Evolutionary conservation across 176 grass and related monocot species (phyloP).

Genomic region (Oryza punctata): DNA sequence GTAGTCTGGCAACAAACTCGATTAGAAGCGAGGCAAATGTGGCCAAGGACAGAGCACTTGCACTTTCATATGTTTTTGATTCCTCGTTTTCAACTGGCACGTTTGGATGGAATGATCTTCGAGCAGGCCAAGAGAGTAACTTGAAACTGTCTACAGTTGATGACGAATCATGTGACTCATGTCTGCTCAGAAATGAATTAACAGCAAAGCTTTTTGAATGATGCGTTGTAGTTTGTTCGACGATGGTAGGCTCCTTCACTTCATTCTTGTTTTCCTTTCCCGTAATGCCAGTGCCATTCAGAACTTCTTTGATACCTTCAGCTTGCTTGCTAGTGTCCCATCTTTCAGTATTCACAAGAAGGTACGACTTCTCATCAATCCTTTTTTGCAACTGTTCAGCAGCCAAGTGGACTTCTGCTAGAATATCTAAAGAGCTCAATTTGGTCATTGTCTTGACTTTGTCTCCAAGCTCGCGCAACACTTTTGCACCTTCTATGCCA

Average conservation of each 20-base stretch:
- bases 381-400: slow-evolving; percentile 84
- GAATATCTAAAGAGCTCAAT: slow-evolving; percentile 60
- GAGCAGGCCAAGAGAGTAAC: slow-evolving; percentile 68
- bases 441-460: slow-evolving; percentile 88
- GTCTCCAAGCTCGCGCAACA: slow-evolving; percentile 67
- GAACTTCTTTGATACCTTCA: slow-evolving; percentile 51
- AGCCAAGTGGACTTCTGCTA: slow-evolving; percentile 68
- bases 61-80: slow-evolving; percentile 83
- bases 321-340: slow-evolving; percentile 63
- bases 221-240: slow-evolving; percentile 44
- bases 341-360: slow-evolving; percentile 85
- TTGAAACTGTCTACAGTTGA: slow-evolving; percentile 50
- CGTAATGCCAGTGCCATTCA: slow-evolving; percentile 2
- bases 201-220: slow-evolving; percentile 59
- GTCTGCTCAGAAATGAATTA: slow-evolving; percentile 51
- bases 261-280: slow-evolving; percentile 49
- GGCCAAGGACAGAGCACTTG: slow-evolving; percentile 90
- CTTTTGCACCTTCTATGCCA: slow-evolving; percentile 75
- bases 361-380: slow-evolving; percentile 90
- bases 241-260: slow-evolving; percentile 41
- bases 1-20: slow-evolving; percentile 88
- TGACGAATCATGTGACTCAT: slow-evolving; percentile 68
- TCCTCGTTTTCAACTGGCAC: slow-evolving; percentile 52
- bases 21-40: slow-evolving; percentile 93
- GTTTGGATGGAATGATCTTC: slow-evolving; percentile 68